Percentiles rank a stretch among this genome's conserved stretches.
Conservation (phyloP, 805 yeast species). For the Scheffersomyces ergatensis region DNA sequence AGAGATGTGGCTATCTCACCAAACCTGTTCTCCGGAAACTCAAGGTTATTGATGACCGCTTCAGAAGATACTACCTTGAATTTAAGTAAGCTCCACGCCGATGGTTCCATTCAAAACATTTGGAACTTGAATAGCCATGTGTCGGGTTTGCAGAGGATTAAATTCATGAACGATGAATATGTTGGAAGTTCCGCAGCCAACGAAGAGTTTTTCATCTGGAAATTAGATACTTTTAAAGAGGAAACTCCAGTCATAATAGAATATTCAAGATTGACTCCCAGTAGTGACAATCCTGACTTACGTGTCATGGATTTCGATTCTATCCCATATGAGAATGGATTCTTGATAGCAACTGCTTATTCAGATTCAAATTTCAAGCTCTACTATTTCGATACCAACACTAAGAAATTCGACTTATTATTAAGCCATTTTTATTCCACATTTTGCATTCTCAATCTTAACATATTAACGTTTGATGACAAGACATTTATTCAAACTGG, state of each 20-base stretch:
- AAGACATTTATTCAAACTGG: conserved; percentile 47
- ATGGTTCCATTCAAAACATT: conserved; percentile 44
- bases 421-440: conserved; percentile 57
- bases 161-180: conserved; percentile 50
- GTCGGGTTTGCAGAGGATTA: conserved; percentile 80
- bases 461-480: conserved; percentile 34
- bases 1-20: conserved; percentile 66
- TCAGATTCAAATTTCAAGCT: conserved; percentile 78
- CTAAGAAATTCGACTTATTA: conserved; percentile 41
- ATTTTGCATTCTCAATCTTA: conserved; percentile 72
- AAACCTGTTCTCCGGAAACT: conserved; percentile 19
- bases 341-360: conserved; percentile 66
- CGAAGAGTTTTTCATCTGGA: conserved; percentile 88
- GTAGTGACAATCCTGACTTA: conserved; percentile 67
- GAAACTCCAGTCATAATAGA: conserved; percentile 47
- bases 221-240: conserved; percentile 34
- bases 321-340: conserved; percentile 40
- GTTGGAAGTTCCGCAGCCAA: conserved; percentile 67
- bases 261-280: conserved; percentile 54
- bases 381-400: conserved; percentile 49
- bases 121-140: conserved; percentile 80
- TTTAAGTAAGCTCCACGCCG: conserved; percentile 40
- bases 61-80: conserved; percentile 85
- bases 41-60: conserved; percentile 62
- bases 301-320: conserved; percentile 84